Evolutionary conservation across 2,329 filamentous ascomycete species (phyloP), one percentile per base, ranked within the genome.

Genomic region (Chaetomium globosum): DNA sequence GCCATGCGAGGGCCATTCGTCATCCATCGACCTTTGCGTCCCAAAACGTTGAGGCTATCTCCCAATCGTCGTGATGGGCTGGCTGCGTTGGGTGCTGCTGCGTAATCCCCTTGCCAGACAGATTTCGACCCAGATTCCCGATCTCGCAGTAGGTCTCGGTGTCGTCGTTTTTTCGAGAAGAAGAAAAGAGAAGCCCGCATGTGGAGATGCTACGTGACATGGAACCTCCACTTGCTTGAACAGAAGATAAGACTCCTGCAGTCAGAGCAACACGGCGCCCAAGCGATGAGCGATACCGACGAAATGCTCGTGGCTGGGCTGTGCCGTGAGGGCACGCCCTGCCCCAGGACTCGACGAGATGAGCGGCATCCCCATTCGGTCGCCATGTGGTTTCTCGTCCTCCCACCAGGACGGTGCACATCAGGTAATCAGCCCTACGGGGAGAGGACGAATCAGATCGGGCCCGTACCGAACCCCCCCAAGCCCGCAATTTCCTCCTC

Each of bases 401-500:
- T 21, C 46, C 39, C 48, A n/a, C 28, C 26, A 23, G 48, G 46
- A 31, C 33, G 49, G 49, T 56, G 57, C 52, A 36, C 33, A 54
- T 66, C 52, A 55, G 10, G 51, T 60, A 57, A 66, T 66, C 65
- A 66, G 65, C 65, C 65, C 61, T 66, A 66, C 58, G 48, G 48
- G 56, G 61, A 55, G 39, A 28, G 31, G 28, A 48, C 65, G 61
- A 66, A 66, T 66, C 61, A 66, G 46, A 49, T 5, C 26, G 8
- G 9, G 53, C 28, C 57, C 28, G 46, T 31, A 21, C 57, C 61
- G 36, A 60, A 33, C 9, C 4, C 31, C 33, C 8, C 31, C 33
- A 23, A 54, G 26, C 61, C 57, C 48, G 53, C 64, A 59, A 63
- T 53, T 48, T 57, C 52, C 8, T 30, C 13, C 43, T 21, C 61